Evolutionary conservation across 331 rosid genomes (phyloP).

Genomic region (Erythrophleum ivorense): DNA sequence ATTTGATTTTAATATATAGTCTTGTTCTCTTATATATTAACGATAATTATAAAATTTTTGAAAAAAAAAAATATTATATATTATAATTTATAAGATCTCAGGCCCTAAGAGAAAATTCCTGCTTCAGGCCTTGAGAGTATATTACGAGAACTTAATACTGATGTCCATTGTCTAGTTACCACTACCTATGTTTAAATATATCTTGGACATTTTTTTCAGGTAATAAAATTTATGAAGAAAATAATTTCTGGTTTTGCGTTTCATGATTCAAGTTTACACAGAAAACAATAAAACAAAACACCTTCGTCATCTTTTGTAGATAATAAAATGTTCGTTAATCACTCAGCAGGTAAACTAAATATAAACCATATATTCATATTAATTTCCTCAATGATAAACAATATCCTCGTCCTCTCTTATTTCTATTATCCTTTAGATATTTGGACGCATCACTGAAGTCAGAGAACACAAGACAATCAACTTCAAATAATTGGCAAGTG

Average conservation of each 20-base stretch:
- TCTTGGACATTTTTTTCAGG: too few relatives aligned
- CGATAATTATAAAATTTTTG: too few relatives aligned
- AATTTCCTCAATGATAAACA: background rate
- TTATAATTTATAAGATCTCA: too few relatives aligned
- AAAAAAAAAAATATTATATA: too few relatives aligned
- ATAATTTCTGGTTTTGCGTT: background rate
- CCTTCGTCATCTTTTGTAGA: background rate
- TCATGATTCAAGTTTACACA: background rate
- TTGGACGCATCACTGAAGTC: slow-evolving; percentile 1
- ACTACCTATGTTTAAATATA: too few relatives aligned
- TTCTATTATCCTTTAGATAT: background rate
- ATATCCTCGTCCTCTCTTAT: too few relatives aligned
- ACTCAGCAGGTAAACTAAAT: background rate
- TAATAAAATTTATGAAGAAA: too few relatives aligned
- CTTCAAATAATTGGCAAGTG: background rate
- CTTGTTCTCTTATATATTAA: too few relatives aligned
- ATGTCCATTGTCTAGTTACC: too few relatives aligned
- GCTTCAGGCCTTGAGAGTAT: too few relatives aligned
- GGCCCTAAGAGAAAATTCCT: too few relatives aligned
- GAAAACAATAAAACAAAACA: background rate
- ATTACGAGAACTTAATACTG: too few relatives aligned
- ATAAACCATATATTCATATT: background rate
- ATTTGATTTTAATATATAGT: background rate
- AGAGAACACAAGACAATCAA: background rate
- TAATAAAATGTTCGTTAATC: background rate